phyloP scores from a whole-genome alignment of 495 filamentous ascomycete species.

The Astrocystis sublimbata region DNA sequence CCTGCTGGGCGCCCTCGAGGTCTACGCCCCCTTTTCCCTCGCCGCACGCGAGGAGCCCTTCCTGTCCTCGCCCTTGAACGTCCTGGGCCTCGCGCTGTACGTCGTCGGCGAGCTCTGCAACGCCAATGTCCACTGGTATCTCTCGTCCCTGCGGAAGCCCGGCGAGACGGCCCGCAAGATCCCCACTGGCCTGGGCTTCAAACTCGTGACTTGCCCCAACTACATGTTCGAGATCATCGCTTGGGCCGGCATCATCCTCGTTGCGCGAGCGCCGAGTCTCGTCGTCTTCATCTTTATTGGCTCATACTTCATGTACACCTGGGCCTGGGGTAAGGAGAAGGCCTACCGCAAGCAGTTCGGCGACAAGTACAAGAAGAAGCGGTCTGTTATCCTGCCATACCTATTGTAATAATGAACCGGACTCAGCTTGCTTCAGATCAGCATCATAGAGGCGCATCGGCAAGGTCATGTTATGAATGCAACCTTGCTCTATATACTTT shows the following conservation, averaged over 20 bases:
- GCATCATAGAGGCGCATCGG: background rate
- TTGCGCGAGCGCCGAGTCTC: constrained; percentile 72
- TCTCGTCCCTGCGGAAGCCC: constrained; percentile 72
- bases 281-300: constrained; percentile 70
- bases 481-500: no score
- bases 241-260: constrained; percentile 79
- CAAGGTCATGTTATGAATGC: no score
- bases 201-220: constrained; percentile 89
- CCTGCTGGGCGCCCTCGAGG: constrained; percentile 77
- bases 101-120: constrained; percentile 77
- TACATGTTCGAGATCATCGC: constrained; percentile 90
- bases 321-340: constrained; percentile 91
- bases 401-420: constrained; percentile 38
- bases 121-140: constrained; percentile 71
- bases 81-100: constrained; percentile 70
- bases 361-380: constrained; percentile 88
- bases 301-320: constrained; percentile 72
- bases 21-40: constrained; percentile 70
- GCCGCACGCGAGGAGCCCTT: constrained; percentile 47
- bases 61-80: constrained; percentile 43
- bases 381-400: constrained; percentile 74
- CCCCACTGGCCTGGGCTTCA: constrained; percentile 83
- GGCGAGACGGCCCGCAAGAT: constrained; percentile 86
- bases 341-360: constrained; percentile 87
- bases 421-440: background rate